These are phyloP conservation scores for Cicer yamashitae DNA, from an alignment of 306 rosid genomes.

Conservation along the genomic window DNA sequence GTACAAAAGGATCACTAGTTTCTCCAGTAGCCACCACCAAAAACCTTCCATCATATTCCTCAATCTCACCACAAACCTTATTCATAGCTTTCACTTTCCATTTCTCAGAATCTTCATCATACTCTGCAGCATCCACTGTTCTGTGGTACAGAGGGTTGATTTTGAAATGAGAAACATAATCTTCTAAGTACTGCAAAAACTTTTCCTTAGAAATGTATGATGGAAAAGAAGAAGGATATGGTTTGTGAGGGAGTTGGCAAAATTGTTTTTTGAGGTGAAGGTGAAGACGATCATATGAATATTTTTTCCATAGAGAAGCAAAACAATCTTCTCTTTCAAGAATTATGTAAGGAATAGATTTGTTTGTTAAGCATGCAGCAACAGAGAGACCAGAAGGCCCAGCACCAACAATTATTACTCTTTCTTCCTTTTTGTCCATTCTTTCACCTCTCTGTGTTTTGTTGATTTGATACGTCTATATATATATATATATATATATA, in stretches of 20 bases:
- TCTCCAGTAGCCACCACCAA: conserved; percentile 81
- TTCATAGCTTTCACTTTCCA: conserved; percentile 62
- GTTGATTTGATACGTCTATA: neutral
- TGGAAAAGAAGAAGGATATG: conserved; percentile 58
- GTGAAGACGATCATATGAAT: conserved; percentile 76
- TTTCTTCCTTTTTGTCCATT: conserved; percentile 42
- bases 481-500: too few relatives aligned
- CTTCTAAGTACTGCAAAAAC: conserved; percentile 56
- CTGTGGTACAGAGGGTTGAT: conserved; percentile 57
- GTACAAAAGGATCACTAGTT: conserved; percentile 55
- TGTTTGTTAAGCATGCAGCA: conserved; percentile 54
- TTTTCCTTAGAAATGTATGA: conserved; percentile 51
- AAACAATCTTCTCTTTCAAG: conserved; percentile 69
- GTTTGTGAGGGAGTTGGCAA: conserved; percentile 66
- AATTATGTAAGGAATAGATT: conserved; percentile 54
- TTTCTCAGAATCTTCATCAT: conserved; percentile 9
- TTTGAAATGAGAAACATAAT: conserved; percentile 63
- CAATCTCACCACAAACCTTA: conserved; percentile 37
- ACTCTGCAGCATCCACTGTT: conserved; percentile 54
- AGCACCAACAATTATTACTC: conserved; percentile 69
- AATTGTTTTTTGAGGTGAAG: conserved; percentile 67
- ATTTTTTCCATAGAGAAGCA: conserved; percentile 73
- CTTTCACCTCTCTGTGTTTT: neutral
- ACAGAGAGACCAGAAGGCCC: conserved; percentile 73
- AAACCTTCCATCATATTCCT: conserved; percentile 51